Evolutionary conservation across 352 stramenopile genomes (phyloP), one percentile per base, ranked within the genome.

Genomic region (Chrysophaeum taylorii): DNA sequence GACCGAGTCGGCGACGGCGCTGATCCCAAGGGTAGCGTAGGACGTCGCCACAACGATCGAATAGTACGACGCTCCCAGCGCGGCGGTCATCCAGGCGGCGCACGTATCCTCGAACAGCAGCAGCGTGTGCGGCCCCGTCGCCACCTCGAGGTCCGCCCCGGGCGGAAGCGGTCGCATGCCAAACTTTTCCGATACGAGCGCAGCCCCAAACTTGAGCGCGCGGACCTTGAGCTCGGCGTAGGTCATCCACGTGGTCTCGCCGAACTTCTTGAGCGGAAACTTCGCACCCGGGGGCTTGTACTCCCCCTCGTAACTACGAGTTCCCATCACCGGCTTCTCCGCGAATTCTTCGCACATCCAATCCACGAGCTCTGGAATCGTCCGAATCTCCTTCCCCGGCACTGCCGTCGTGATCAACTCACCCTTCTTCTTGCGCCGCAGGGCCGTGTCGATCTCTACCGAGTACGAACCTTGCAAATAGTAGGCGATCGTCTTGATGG

Each of bases 51-150:
- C 75, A 57, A 74, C 78, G 50, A 88, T 74, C 67, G 70, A 79
- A 45, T 88, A 79, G n/a, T 75, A 79, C 69, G 82, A 84, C 1
- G 79, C 79, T n/a, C 82, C 82, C 29, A 85, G 39, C 12, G 77
- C 73, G 29, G 70, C 76, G 70, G 84, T 86, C 74, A 84, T 81
- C 82, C 82, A 88, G 68, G 85, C 79, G 0, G 79, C 53, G 60
- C 76, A 85, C 36, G 82, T 88, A 70, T 88, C 85, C 72, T 88
- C 82, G 70, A 85, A 88, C 31, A 88, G 84, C 61, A 81, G 79
- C 12, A 88, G 75, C 23, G 78, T 79, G 67, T 80, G 85, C 18
- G 75, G 72, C 27, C 76, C 84, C 2, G 41, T 81, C 48, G 85
- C 73, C 64, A 86, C 79, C 57, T 84, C 76, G 25, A 88, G 68